phyloP scores from a whole-genome alignment of 148 eudicot genomes.

The Vaccinium macrocarpon region DNA sequence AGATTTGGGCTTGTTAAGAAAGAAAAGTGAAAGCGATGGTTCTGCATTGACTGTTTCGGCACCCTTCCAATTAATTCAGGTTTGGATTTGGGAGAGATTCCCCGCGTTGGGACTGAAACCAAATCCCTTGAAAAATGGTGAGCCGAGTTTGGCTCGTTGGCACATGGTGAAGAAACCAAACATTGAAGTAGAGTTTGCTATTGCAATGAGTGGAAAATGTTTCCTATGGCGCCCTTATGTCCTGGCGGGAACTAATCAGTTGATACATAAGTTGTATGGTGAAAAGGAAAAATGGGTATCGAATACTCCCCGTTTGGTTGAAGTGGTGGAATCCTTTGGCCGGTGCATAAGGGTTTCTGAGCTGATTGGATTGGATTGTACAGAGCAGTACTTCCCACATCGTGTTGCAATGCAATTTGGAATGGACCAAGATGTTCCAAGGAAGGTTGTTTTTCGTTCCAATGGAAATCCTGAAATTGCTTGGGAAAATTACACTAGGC shows the following conservation, averaged over 20 bases:
- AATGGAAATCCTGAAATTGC: conserved; percentile 17
- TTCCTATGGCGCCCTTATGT: conserved; percentile 49
- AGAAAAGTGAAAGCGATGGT: neutral
- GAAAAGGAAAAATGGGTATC: conserved; percentile 15
- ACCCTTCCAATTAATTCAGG: conserved; percentile 43
- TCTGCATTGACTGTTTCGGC: neutral
- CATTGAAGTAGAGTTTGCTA: neutral
- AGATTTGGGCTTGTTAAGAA: conserved; percentile 8
- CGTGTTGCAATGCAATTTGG: conserved; percentile 56
- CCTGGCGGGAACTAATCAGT: conserved; percentile 8
- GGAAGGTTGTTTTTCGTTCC: neutral
- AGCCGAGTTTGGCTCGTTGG: conserved; percentile 35
- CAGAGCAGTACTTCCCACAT: conserved; percentile 47
- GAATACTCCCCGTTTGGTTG: conserved; percentile 12
- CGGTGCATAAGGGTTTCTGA: conserved; percentile 34
- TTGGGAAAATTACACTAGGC: conserved; percentile 20
- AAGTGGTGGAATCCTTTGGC: conserved; percentile 27
- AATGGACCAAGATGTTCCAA: conserved; percentile 46
- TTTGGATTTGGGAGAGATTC: conserved; percentile 63
- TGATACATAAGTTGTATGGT: conserved; percentile 20
- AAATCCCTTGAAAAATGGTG: neutral
- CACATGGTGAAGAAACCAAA: conserved; percentile 3
- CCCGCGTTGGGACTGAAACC: conserved; percentile 5
- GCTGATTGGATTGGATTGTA: conserved; percentile 41
- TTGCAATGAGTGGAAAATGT: conserved; percentile 13